Base-by-base conservation (phyloP, 768 basidiomycete genomes). In the Tricholoma matsutake region DNA sequence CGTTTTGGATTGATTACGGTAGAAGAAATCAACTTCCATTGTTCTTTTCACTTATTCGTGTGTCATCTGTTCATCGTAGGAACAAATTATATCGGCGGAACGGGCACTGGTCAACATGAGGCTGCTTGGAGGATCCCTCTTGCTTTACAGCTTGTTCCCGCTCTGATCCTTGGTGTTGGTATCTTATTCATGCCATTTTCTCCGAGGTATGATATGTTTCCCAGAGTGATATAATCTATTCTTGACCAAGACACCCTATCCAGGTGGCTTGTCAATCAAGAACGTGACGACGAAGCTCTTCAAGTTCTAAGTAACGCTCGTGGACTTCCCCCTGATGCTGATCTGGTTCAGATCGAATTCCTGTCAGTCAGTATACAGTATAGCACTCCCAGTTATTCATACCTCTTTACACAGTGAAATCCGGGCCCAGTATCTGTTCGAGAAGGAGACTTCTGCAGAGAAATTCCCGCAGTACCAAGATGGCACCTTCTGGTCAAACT, bases 151-250 rank as follows among this genome's bases (percentile, higher is more conserved):
- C 78, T 92, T 54, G 82, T 87, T 1, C 91, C 91, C 13, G 91
- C 89, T 13, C 52, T 91, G 34, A 79, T 90, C 60, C 82, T 94
- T 25, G 87, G 86, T 29, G 66, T 81, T 35, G 91, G 91, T 4
- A 86, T 90, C 43, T 58, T 88, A 53, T 91, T 87, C 71, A 86
- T 92, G 83, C 91, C 91, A 1, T 89, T 88, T 76, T 90, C 88
- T 18, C 91, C 91, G 14, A 77, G 88, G 83, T 84, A 70, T 35
- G 73, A n/a, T 39, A 11, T 39, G 37, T 9, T 39, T 14, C 37
- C 9, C 4, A 39, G 37, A 39, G 13, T 39, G 37, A 39, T 8
- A 39, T 8, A 5, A 39, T 39, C 10, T 32, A 5, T 39, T 39
- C 14, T 13, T 39, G 37, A 1, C 37, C 9, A 39, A 25, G 6